Evolutionary conservation across 116 monocot species (phyloP).

Genomic region (Dioscorea cayenensis): DNA sequence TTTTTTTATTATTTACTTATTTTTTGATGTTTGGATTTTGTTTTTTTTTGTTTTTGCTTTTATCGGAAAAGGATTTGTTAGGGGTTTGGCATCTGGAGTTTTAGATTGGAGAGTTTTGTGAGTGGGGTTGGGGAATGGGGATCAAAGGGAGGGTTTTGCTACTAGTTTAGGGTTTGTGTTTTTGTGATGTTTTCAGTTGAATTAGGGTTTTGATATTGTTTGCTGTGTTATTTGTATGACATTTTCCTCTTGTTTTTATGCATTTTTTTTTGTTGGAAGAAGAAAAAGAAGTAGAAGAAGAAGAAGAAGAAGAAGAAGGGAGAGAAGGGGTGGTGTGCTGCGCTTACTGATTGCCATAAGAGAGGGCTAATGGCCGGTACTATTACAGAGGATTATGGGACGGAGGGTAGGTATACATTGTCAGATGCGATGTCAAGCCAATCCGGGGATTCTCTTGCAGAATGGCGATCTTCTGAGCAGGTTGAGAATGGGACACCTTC

Average conservation of each 20-base stretch:
- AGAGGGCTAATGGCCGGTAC: slow-evolving; percentile 34
- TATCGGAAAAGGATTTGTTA: not conserved
- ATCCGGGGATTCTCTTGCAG: slow-evolving; percentile 54
- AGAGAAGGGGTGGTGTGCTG: not conserved
- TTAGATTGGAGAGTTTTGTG: not conserved
- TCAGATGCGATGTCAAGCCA: slow-evolving; percentile 31
- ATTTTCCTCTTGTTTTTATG: not conserved
- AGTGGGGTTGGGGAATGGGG: no score
- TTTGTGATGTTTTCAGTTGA: not conserved
- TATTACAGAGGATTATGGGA: slow-evolving; percentile 29
- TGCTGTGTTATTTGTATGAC: not conserved
- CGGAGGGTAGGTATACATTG: slow-evolving; percentile 19
- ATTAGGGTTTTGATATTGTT: not conserved
- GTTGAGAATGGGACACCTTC: slow-evolving; percentile 83
- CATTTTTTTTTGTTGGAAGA: no score
- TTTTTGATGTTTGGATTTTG: not conserved
- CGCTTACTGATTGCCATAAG: not conserved
- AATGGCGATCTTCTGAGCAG: slow-evolving; percentile 77
- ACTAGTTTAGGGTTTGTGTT: not conserved
- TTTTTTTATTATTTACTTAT: not conserved
- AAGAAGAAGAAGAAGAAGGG: not conserved
- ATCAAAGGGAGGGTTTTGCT: no score
- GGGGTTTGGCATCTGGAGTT: not conserved
- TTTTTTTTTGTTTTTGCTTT: not conserved
- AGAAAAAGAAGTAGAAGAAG: no score